These are phyloP conservation scores for Serendipita sp. DNA, from an alignment of 768 basidiomycete genomes.

Conservation along the genomic window DNA sequence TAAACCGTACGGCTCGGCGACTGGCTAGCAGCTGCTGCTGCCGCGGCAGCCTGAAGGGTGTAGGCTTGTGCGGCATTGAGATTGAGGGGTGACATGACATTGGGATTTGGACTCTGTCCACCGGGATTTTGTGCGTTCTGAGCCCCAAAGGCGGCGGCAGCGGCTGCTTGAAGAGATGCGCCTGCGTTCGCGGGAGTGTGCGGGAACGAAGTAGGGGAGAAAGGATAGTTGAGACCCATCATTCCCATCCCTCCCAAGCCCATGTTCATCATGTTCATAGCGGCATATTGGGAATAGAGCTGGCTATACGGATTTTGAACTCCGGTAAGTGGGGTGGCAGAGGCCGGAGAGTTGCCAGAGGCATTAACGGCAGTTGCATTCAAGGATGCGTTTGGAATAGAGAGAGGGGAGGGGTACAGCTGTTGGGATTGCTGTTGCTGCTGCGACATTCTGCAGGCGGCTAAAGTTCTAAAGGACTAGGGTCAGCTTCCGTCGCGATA, in stretches of 20 bases:
- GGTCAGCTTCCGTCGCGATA: too few relatives aligned
- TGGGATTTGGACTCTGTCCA: background rate
- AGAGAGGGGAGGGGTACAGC: constrained; percentile 5
- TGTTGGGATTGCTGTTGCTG: constrained; percentile 1
- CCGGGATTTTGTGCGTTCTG: constrained; percentile 14
- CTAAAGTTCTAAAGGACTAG: too few relatives aligned
- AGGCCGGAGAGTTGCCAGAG: background rate
- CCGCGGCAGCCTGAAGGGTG: constrained; percentile 64
- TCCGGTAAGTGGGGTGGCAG: constrained; percentile 1
- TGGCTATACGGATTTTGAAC: background rate
- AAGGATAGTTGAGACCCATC: constrained; percentile 9
- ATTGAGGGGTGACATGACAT: constrained; percentile 21
- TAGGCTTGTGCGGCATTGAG: constrained; percentile 57
- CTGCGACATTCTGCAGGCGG: background rate
- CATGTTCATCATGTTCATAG: constrained; percentile 9
- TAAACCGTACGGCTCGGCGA: constrained; percentile 80
- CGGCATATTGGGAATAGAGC: background rate
- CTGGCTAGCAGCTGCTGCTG: constrained; percentile 43
- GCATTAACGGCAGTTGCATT: constrained; percentile 4
- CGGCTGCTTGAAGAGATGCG: constrained; percentile 8
- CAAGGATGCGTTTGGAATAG: background rate
- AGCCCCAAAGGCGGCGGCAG: background rate
- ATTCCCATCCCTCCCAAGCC: constrained; percentile 15
- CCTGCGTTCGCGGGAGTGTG: constrained; percentile 9
- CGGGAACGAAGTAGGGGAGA: constrained; percentile 6